Conservation (phyloP, 2,329 filamentous ascomycete genomes). For the Neurospora sp. region DNA sequence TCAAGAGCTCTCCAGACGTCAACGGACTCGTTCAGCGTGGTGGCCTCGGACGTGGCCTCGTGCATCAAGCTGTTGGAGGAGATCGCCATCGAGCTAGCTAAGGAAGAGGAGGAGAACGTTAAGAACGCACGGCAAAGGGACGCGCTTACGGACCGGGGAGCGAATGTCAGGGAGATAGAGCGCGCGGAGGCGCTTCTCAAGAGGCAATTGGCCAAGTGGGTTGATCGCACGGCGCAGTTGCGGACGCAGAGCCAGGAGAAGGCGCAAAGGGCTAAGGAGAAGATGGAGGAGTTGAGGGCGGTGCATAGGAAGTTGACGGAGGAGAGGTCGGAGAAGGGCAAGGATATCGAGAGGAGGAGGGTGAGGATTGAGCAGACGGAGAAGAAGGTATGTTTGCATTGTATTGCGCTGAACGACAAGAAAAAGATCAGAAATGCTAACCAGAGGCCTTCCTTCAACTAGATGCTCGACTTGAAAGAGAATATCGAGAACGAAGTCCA, state of each 20-base stretch:
- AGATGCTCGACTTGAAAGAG: conserved; percentile 98
- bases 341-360: conserved; percentile 83
- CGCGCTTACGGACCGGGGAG: conserved; percentile 75
- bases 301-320: conserved; percentile 73
- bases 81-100: conserved; percentile 69
- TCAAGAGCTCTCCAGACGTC: conserved; percentile 87
- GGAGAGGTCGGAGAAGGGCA: conserved; percentile 75
- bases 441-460: not conserved
- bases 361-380: conserved; percentile 97
- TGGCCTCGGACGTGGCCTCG: conserved; percentile 73
- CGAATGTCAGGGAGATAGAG: conserved; percentile 86
- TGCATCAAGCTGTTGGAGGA: conserved; percentile 88
- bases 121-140: conserved; percentile 76
- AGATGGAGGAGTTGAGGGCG: conserved; percentile 80
- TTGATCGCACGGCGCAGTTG: conserved; percentile 75
- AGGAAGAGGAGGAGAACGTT: conserved; percentile 83
- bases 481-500: conserved; percentile 94
- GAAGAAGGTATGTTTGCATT: conserved; percentile 65
- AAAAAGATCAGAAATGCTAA: conserved; percentile 18
- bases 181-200: conserved; percentile 70
- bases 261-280: conserved; percentile 67
- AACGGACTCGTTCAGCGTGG: conserved; percentile 76
- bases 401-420: not conserved
- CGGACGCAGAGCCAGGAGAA: conserved; percentile 73
- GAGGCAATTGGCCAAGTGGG: conserved; percentile 76